Percentiles rank a stretch among this genome's conserved stretches.
phyloP scores from a whole-genome alignment of 1,139 yeast genomes.

The Pichia kudriavzevii region DNA sequence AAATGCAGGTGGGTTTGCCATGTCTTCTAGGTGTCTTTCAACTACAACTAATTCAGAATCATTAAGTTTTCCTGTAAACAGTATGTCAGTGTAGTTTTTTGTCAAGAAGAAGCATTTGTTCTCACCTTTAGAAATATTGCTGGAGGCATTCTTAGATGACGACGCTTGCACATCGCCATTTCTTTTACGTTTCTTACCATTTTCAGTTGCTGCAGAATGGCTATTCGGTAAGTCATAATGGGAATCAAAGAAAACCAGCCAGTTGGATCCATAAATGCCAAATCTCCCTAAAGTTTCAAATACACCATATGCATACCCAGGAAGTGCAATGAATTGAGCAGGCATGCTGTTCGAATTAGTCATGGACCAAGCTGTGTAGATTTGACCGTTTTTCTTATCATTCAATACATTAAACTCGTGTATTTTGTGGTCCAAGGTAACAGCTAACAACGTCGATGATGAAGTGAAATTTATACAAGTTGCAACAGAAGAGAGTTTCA shows the following conservation, averaged over 20 bases:
- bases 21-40: constrained; percentile 65
- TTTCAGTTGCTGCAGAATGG: constrained; percentile 4
- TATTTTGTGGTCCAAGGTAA: constrained; percentile 68
- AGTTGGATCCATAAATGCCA: constrained; percentile 86
- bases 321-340: constrained; percentile 46
- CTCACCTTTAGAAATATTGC: constrained; percentile 10
- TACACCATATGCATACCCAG: constrained; percentile 70
- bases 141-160: constrained; percentile 21
- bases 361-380: constrained; percentile 67
- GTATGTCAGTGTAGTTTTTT: constrained; percentile 66
- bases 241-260: constrained; percentile 74
- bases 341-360: constrained; percentile 73
- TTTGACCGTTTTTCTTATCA: constrained; percentile 16
- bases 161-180: constrained; percentile 52
- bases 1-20: constrained; percentile 68
- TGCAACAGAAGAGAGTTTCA: constrained; percentile 38
- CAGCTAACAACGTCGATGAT: constrained; percentile 44
- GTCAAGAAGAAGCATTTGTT: constrained; percentile 62
- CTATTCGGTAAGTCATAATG: constrained; percentile 25
- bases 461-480: constrained; percentile 54
- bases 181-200: constrained; percentile 48
- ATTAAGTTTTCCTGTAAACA: constrained; percentile 51
- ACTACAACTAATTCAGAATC: constrained; percentile 57
- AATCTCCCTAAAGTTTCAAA: constrained; percentile 38
- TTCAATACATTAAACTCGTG: constrained; percentile 50